Evolutionary conservation across 2,329 filamentous ascomycete genomes (phyloP), one percentile per base, ranked within the genome.

Genomic region (Xylariomycetidae sp.): DNA sequence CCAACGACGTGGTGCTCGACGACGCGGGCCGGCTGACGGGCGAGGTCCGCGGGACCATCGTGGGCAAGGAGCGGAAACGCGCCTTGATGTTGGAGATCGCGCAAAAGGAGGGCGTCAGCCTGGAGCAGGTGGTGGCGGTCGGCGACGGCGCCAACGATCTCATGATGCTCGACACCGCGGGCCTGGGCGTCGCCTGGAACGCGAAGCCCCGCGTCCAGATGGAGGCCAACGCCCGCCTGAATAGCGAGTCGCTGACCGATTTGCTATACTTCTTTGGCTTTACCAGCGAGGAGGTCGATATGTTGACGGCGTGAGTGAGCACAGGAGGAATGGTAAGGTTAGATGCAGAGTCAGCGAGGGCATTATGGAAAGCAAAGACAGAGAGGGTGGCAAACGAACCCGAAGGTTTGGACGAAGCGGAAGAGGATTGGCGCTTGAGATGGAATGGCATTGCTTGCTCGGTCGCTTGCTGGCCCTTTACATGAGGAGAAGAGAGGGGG

Each of bases 121-220:
- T 83, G 7, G 70, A 76, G 17, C 80, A 87, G 58, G 74, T 79
- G 19, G 64, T 92, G 17, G 84, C 82, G 3, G 76, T 90, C 1
- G 85, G 85, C 4, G 85, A 92, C 56, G 86, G 85, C 6, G 85
- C 85, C 23, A 92, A 92, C 52, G 85, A 92, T 53, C 58, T 92
- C 44, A 65, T 82, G 37, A 92, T 92, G 85, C 77, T 92, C 69
- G 70, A 68, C 7, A 72, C 74, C 29, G 85, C 85, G 0, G 84
- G 83, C 0, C 60, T 90, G 23, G 86, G 85, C 14, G 79, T 92
- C 3, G 85, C 85, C 2, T 89, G 86, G 71, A 85, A 89, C 52
- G 86, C 85, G 8, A 92, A 92, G 66, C 83, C 85, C 2, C 70
- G 78, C 38, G 85, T 92, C 35, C 86, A 92, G 63, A 75, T 81